phyloP scores from a whole-genome alignment of 495 filamentous ascomycete genomes.

The Neurospora sp. region DNA sequence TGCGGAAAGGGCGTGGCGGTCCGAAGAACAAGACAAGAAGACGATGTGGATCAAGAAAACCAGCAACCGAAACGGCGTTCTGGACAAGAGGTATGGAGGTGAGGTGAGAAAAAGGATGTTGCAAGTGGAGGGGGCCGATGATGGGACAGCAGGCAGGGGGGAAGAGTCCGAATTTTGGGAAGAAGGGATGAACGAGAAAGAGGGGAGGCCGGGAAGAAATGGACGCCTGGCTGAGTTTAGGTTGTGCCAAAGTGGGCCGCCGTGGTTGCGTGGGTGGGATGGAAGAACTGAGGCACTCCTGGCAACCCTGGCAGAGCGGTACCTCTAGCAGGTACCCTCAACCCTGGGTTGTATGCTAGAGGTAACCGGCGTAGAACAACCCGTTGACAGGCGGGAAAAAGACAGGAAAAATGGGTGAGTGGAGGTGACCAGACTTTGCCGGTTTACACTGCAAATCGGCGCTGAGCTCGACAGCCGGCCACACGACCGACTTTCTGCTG shows the following conservation, averaged over 20 bases:
- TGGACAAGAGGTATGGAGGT: conserved; percentile 7
- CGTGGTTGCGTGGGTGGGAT: conserved; percentile 1
- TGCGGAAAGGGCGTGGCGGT: neutral
- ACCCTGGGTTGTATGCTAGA: neutral
- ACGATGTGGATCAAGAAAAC: neutral
- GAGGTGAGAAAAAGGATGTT: conserved; percentile 7
- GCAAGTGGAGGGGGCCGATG: conserved; percentile 1
- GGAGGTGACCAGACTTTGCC: neutral
- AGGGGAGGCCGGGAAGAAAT: conserved; percentile 5
- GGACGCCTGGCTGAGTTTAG: neutral
- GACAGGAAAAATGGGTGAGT: neutral
- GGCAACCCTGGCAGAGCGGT: neutral
- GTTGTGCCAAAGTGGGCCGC: conserved; percentile 9
- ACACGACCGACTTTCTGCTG: neutral
- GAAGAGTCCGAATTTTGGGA: conserved; percentile 3
- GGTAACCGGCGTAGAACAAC: neutral
- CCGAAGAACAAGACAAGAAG: neutral
- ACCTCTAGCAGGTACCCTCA: neutral
- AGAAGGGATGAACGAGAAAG: conserved; percentile 11
- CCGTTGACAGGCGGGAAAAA: neutral
- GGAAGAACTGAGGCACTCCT: neutral
- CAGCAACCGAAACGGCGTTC: conserved; percentile 2
- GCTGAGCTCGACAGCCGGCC: neutral
- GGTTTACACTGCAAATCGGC: neutral
- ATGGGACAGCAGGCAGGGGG: conserved; percentile 9